phyloP scores from a whole-genome alignment of 495 filamentous ascomycete species.

The Penicillium antarcticum region DNA sequence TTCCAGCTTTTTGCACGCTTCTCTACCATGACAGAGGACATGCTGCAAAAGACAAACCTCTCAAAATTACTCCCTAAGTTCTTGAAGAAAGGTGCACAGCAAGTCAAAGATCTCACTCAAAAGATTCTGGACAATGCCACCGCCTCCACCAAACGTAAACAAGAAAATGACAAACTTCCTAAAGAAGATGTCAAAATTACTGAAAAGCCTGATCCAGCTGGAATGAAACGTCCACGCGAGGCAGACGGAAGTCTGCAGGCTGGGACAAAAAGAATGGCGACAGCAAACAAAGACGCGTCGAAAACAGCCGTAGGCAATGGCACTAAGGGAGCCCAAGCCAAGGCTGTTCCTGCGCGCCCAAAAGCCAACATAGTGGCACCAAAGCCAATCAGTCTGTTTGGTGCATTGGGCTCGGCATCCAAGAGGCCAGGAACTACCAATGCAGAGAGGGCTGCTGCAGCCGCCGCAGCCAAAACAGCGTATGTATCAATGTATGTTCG shows the following conservation, averaged over 20 bases:
- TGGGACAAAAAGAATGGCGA: constrained; percentile 38
- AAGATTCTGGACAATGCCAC: constrained; percentile 56
- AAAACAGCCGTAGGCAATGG: constrained; percentile 28
- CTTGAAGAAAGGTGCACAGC: constrained; percentile 62
- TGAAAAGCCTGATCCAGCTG: constrained; percentile 24
- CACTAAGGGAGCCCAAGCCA: constrained; percentile 26
- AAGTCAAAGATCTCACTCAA: constrained; percentile 56
- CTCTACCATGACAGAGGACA: constrained; percentile 58
- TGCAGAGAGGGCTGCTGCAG: constrained; percentile 50
- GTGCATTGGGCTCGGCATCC: constrained; percentile 54
- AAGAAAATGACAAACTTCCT: constrained; percentile 31
- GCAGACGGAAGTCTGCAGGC: constrained; percentile 37
- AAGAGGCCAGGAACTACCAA: constrained; percentile 60
- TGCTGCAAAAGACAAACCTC: constrained; percentile 66
- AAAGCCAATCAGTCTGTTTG: constrained; percentile 58
- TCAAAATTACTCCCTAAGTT: constrained; percentile 59
- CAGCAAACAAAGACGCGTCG: constrained; percentile 25
- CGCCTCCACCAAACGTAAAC: constrained; percentile 49
- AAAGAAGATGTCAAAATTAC: constrained; percentile 31
- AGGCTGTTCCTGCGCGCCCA: constrained; percentile 30
- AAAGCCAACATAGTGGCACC: constrained; percentile 50
- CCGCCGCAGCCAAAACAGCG: constrained; percentile 40
- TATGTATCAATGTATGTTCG: constrained; percentile 21
- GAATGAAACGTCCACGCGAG: constrained; percentile 46
- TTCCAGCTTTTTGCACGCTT: constrained; percentile 59